Percentiles rank a stretch among this genome's conserved stretches.
phyloP scores from a whole-genome alignment of 2,329 filamentous ascomycete species.

The Sporothrix schenckii region DNA sequence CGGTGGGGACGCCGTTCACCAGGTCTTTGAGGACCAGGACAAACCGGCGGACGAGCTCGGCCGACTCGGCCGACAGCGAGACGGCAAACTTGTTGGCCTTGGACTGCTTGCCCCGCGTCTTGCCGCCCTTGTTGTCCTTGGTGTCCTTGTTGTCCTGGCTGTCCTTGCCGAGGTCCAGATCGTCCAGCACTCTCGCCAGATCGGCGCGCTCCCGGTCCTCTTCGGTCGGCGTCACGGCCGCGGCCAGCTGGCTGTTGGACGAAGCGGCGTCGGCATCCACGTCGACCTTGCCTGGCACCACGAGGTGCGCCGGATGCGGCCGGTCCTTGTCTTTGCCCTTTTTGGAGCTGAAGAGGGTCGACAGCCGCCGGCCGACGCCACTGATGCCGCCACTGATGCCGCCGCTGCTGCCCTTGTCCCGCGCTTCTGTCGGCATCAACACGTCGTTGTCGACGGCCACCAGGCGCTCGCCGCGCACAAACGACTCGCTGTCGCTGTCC shows the following conservation, averaged over 20 bases:
- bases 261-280: constrained; percentile 43
- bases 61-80: constrained; percentile 79
- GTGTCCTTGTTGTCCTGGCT: background rate
- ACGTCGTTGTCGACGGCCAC: constrained; percentile 21
- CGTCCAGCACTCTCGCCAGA: constrained; percentile 76
- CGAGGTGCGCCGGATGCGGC: constrained; percentile 45
- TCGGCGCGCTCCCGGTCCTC: constrained; percentile 66
- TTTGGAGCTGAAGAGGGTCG: constrained; percentile 30
- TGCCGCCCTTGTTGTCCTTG: background rate
- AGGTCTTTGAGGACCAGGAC: constrained; percentile 90
- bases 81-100: constrained; percentile 56
- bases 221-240: constrained; percentile 41
- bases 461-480: constrained; percentile 35
- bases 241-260: background rate
- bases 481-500: constrained; percentile 49
- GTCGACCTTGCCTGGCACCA: constrained; percentile 40
- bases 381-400: constrained; percentile 36
- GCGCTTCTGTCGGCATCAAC: constrained; percentile 34
- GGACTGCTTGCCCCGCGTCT: background rate
- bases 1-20: constrained; percentile 88
- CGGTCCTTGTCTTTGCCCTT: constrained; percentile 36
- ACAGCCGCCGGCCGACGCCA: constrained; percentile 32
- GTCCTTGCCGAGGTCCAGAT: constrained; percentile 73
- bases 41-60: constrained; percentile 80
- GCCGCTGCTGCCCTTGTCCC: constrained; percentile 42